A percentile compares a stretch with the other conserved stretches of the same genome.
phyloP scores from a whole-genome alignment of 306 rosid species.

The Rosa chinensis region DNA sequence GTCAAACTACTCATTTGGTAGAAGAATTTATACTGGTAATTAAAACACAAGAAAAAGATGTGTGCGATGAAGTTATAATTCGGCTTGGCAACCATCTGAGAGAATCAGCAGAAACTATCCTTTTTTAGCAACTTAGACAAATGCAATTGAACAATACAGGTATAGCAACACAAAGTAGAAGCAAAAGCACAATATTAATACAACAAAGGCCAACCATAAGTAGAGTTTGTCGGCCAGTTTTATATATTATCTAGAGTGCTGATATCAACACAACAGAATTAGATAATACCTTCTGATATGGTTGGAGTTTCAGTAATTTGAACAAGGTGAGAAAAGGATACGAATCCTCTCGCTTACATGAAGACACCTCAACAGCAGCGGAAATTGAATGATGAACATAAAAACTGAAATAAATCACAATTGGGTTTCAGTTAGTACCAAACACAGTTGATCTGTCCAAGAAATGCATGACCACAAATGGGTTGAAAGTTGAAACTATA shows the following conservation, averaged over 20 bases:
- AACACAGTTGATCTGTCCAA: neutral
- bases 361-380: constrained; percentile 40
- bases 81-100: neutral
- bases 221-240: too few species aligned
- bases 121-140: neutral
- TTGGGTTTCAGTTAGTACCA: neutral
- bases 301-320: constrained; percentile 58
- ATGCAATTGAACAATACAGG: neutral
- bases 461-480: neutral
- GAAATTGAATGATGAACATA: constrained; percentile 52
- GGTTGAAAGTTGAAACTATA: constrained; percentile 15
- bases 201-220: neutral
- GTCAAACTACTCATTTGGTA: too few species aligned
- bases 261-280: neutral
- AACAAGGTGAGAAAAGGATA: constrained; percentile 63
- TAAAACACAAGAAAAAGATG: neutral
- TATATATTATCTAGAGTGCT: too few species aligned
- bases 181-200: neutral
- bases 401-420: constrained; percentile 45
- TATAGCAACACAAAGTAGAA: neutral
- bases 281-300: constrained; percentile 50
- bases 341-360: constrained; percentile 61
- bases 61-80: too few species aligned
- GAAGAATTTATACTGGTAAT: neutral
- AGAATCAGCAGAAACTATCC: neutral